A percentile compares a stretch with the other conserved stretches of the same genome.
These are phyloP conservation scores for Eryngium alpinum DNA, from an alignment of 140 eudicot species.

Conservation along the genomic window DNA sequence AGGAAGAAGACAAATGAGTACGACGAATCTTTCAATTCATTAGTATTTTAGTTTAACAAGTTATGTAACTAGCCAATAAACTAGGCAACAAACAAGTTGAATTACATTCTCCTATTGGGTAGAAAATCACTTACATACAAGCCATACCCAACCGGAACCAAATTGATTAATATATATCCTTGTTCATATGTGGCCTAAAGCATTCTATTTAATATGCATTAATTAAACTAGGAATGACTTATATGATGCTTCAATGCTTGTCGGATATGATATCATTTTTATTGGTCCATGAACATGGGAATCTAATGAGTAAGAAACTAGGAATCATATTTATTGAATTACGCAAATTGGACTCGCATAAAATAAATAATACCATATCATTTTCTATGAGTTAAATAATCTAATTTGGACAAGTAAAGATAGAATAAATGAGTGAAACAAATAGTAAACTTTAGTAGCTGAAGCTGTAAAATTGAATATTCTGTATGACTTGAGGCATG, in stretches of 20 bases:
- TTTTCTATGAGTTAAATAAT: neutral
- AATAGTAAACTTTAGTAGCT: neutral
- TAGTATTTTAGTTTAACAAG: neutral
- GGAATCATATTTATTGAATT: neutral
- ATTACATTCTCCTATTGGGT: neutral
- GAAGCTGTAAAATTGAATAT: neutral
- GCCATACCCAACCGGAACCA: constrained; percentile 99
- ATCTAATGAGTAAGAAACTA: neutral
- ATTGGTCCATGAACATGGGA: neutral
- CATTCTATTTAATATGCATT: constrained; percentile 38
- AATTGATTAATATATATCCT: constrained; percentile 79
- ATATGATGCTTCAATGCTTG: neutral
- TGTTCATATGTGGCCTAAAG: constrained; percentile 96
- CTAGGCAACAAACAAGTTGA: neutral
- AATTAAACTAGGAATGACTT: neutral
- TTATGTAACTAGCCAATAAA: neutral
- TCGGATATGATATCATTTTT: neutral
- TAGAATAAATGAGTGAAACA: neutral
- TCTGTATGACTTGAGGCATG: neutral
- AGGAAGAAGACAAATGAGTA: constrained; percentile 16
- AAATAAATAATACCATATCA: too few species aligned
- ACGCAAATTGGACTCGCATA: too few species aligned
- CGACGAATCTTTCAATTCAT: constrained; percentile 7
- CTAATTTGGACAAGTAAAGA: neutral
- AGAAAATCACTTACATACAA: constrained; percentile 53